A percentile compares a stretch with the other conserved stretches of the same genome.
These are phyloP conservation scores for Xylariaceae sp. DNA, from an alignment of 2,329 filamentous ascomycete species.

Conservation along the genomic window DNA sequence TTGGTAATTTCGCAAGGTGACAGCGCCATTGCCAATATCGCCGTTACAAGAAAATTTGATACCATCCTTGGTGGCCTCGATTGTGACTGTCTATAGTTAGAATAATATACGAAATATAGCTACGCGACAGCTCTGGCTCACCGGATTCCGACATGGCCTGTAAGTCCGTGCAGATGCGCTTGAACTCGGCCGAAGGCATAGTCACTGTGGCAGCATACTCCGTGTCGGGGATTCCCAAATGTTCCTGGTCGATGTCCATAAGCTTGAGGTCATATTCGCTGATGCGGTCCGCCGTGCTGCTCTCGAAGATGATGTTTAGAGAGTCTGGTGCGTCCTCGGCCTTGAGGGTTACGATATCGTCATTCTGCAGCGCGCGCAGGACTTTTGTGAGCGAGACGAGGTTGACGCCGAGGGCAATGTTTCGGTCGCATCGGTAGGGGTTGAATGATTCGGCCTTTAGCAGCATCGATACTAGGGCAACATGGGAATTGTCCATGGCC, in stretches of 20 bases:
- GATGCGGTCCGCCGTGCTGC: conserved; percentile 81
- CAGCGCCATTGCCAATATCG: conserved; percentile 94
- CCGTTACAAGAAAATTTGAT: conserved; percentile 93
- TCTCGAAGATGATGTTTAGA: conserved; percentile 96
- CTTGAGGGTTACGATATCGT: conserved; percentile 94
- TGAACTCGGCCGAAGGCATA: conserved; percentile 90
- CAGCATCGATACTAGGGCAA: conserved; percentile 98
- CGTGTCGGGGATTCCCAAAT: conserved; percentile 98
- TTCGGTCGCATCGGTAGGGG: conserved; percentile 97
- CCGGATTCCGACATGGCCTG: conserved; percentile 93
- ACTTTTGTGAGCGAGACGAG: conserved; percentile 96
- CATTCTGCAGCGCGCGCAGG: conserved; percentile 88
- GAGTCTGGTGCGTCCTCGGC: conserved; percentile 96
- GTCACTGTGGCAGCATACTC: conserved; percentile 91
- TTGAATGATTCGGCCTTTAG: conserved; percentile 94
- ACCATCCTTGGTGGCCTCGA: conserved; percentile 96
- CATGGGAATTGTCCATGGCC: conserved; percentile 99
- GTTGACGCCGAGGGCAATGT: conserved; percentile 98
- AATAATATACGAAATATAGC: not conserved
- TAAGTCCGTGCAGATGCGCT: conserved; percentile 92
- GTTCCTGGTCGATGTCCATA: conserved; percentile 99
- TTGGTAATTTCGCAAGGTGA: conserved; percentile 87
- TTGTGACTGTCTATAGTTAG: conserved; percentile 68
- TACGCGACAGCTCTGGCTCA: conserved; percentile 52
- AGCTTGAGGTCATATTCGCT: conserved; percentile 99